Evolutionary conservation across 2,329 filamentous ascomycete species (phyloP).

Genomic region (Trichoderma semiorbis): DNA sequence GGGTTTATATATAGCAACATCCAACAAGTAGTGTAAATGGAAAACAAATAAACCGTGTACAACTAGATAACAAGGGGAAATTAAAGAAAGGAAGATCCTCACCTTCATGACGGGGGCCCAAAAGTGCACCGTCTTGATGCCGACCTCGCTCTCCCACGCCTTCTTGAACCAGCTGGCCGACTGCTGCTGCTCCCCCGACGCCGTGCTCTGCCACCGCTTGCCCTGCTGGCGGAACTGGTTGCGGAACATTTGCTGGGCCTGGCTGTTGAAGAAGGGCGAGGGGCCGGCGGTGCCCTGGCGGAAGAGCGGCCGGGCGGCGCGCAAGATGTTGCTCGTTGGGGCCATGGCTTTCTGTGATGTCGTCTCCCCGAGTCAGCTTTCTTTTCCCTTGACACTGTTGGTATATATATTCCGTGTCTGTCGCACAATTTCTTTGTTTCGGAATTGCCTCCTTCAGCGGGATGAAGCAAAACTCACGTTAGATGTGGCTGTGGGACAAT

Average conservation of each 20-base stretch:
- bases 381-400: not conserved
- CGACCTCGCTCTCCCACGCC: conserved; percentile 79
- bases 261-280: conserved; percentile 6
- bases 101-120: conserved; percentile 94
- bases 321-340: conserved; percentile 48
- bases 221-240: conserved; percentile 38
- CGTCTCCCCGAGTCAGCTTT: not conserved
- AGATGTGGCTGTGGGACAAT: not conserved
- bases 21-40: not conserved
- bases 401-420: not conserved
- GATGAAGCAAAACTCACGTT: not conserved
- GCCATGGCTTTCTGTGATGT: conserved; percentile 36
- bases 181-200: conserved; percentile 37
- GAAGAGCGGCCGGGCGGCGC: conserved; percentile 54
- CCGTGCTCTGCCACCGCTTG: conserved; percentile 70
- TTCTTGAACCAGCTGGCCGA: conserved; percentile 63
- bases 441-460: not conserved
- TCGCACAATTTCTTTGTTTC: not conserved
- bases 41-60: not conserved
- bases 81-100: too few relatives aligned
- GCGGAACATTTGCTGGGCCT: conserved; percentile 49
- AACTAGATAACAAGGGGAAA: too few relatives aligned
- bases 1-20: not conserved
- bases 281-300: conserved; percentile 52
- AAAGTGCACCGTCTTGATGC: conserved; percentile 94